These are phyloP conservation scores for Dendrostoma leiphaemia DNA, from an alignment of 2,329 filamentous ascomycete species.

Conservation along the genomic window DNA sequence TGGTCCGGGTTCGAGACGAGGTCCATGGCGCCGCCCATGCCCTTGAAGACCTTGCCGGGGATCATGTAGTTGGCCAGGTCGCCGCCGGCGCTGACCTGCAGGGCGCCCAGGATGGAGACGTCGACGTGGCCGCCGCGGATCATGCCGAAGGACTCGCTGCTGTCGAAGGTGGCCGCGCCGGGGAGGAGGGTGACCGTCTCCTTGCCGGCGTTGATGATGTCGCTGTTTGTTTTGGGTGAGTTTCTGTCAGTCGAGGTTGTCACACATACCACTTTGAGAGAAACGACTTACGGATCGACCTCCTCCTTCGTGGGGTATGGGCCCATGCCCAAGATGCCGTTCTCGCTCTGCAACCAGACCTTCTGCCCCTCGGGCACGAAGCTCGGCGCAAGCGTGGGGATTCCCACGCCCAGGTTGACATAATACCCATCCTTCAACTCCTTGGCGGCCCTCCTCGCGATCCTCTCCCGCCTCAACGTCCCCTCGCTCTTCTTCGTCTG, in stretches of 20 bases:
- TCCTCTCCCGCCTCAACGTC: constrained; percentile 62
- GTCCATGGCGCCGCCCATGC: constrained; percentile 80
- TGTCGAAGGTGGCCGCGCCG: constrained; percentile 76
- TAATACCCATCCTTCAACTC: constrained; percentile 80
- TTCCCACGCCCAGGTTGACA: constrained; percentile 75
- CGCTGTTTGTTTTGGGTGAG: constrained; percentile 34
- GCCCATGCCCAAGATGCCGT: constrained; percentile 81
- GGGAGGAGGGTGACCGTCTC: constrained; percentile 80
- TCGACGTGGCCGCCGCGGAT: constrained; percentile 83
- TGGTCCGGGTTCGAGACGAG: constrained; percentile 68
- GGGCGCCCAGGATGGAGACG: constrained; percentile 77
- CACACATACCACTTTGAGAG: too few species aligned
- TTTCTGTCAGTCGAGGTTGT: too few species aligned
- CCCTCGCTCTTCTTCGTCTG: constrained; percentile 39
- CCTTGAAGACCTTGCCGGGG: constrained; percentile 82
- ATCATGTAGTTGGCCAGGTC: constrained; percentile 91
- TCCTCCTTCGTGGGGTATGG: constrained; percentile 72
- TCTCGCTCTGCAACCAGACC: constrained; percentile 85
- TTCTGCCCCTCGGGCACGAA: constrained; percentile 67
- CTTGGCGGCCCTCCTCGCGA: constrained; percentile 73
- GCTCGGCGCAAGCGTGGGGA: constrained; percentile 80
- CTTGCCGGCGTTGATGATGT: constrained; percentile 84
- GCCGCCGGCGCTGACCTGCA: constrained; percentile 75
- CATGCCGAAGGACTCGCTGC: constrained; percentile 81
- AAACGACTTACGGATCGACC: constrained; percentile 56